Conservation (phyloP, 495 filamentous ascomycete genomes). For the Daldinia concentrica region DNA sequence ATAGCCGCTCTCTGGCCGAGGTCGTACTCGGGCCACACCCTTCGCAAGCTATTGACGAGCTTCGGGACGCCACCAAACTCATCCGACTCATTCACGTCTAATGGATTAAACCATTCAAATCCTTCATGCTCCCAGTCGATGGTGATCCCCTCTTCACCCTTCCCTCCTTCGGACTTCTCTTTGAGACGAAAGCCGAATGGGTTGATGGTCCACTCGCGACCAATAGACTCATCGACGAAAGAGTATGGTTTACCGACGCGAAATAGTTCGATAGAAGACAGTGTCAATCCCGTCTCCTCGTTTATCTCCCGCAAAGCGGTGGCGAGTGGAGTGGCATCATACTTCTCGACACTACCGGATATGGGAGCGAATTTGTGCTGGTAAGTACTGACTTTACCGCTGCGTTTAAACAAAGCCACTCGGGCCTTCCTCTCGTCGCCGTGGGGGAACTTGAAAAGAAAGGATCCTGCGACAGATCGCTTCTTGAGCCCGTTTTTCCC, state of each 20-base stretch:
- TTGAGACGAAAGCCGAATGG: conserved; percentile 69
- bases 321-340: conserved; percentile 59
- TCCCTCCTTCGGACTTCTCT: conserved; percentile 45
- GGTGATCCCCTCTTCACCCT: conserved; percentile 54
- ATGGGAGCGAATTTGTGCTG: conserved; percentile 66
- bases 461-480: conserved; percentile 63
- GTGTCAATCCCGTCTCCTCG: conserved; percentile 68
- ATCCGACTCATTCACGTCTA: conserved; percentile 51
- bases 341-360: conserved; percentile 65
- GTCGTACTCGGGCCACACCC: conserved; percentile 65
- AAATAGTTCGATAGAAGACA: conserved; percentile 57
- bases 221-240: conserved; percentile 62
- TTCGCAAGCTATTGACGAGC: conserved; percentile 62
- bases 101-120: conserved; percentile 65
- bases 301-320: conserved; percentile 69
- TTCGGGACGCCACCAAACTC: conserved; percentile 63
- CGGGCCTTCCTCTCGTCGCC: conserved; percentile 43
- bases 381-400: conserved; percentile 66
- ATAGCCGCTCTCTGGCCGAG: conserved; percentile 52
- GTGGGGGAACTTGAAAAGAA: conserved; percentile 59
- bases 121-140: conserved; percentile 72
- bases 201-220: conserved; percentile 69
- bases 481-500: conserved; percentile 41
- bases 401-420: conserved; percentile 68
- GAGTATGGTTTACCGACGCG: conserved; percentile 67